Conservation (phyloP, 257 asterid genomes). For the Solanum bukasovii region DNA sequence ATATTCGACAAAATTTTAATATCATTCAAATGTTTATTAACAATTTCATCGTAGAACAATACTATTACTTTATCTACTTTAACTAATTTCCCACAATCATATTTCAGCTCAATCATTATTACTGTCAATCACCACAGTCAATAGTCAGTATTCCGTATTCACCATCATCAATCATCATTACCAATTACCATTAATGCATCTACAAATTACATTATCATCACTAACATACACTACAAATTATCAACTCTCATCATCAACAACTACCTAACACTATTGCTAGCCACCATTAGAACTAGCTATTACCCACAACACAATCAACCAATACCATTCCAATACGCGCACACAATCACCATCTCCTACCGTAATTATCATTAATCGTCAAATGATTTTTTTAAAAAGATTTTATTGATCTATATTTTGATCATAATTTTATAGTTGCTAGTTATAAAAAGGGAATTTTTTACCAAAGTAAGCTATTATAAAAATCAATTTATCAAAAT, state of each 20-base stretch:
- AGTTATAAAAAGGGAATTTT: neutral
- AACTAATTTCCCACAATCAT: neutral
- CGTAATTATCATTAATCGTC: neutral
- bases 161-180: neutral
- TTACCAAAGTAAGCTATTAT: too few relatives aligned
- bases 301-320: neutral
- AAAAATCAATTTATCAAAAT: too few relatives aligned
- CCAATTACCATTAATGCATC: neutral
- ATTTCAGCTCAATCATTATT: fast-evolving
- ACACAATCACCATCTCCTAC: neutral
- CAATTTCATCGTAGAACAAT: neutral
- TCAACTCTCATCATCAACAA: neutral
- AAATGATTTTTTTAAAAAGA: neutral
- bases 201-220: neutral
- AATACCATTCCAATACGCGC: neutral
- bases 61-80: neutral
- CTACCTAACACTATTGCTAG: neutral
- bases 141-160: fast-evolving
- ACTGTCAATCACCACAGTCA: neutral
- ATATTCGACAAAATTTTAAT: neutral
- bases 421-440: neutral
- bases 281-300: neutral
- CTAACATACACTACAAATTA: neutral
- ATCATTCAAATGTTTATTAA: neutral
- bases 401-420: neutral